phyloP scores from a whole-genome alignment of 495 filamentous ascomycete genomes.

The Platismatia glauca region DNA sequence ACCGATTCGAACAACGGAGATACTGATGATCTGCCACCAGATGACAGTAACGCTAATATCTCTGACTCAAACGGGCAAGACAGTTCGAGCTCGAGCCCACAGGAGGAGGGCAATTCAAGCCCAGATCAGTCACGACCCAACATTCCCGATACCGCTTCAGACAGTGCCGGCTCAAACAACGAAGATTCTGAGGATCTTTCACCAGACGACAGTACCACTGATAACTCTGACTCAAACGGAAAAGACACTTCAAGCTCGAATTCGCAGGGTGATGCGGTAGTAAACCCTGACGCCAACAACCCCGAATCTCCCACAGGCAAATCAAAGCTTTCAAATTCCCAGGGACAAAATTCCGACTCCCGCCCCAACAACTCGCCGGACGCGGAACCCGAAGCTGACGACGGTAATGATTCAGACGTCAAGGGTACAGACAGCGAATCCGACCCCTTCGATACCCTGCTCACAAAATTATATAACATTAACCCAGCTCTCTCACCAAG shows the following conservation, averaged over 20 bases:
- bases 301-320: neutral
- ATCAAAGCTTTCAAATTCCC: neutral
- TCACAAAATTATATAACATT: neutral
- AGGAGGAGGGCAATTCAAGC: neutral
- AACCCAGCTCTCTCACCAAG: neutral
- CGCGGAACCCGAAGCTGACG: neutral
- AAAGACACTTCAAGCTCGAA: too few relatives aligned
- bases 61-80: neutral
- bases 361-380: neutral
- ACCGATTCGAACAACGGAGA: neutral
- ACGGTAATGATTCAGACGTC: neutral
- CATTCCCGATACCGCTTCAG: too few relatives aligned
- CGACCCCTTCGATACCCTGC: neutral
- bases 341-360: neutral
- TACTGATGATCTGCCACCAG: neutral
- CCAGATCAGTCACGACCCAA: too few relatives aligned
- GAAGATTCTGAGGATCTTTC: too few relatives aligned
- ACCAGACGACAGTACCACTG: too few relatives aligned
- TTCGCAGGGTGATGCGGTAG: too few relatives aligned
- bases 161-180: too few relatives aligned
- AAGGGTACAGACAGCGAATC: neutral
- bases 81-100: neutral
- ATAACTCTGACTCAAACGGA: too few relatives aligned
- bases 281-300: neutral
- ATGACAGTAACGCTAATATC: too few relatives aligned